phyloP scores from a whole-genome alignment of 2,329 filamentous ascomycete genomes.

The Xylaria multiplex region DNA sequence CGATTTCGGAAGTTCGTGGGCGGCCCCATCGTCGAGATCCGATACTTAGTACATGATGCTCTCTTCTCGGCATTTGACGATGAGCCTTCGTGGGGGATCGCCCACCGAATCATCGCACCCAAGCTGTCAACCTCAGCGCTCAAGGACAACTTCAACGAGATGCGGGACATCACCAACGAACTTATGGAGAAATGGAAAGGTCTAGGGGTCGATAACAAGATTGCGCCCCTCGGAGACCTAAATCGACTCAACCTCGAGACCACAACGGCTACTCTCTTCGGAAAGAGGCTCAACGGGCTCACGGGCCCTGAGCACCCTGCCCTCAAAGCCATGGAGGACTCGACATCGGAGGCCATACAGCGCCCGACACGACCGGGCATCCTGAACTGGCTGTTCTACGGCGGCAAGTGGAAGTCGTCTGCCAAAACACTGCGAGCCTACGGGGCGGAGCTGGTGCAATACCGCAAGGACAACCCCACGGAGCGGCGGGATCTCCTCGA shows the following conservation, averaged over 20 bases:
- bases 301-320: conserved; percentile 59
- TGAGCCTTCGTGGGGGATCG: conserved; percentile 61
- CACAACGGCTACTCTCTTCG: conserved; percentile 61
- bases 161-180: conserved; percentile 60
- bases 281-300: conserved; percentile 60
- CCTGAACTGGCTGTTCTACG: conserved; percentile 63
- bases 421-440: conserved; percentile 65
- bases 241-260: conserved; percentile 64
- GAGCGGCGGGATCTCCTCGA: conserved; percentile 70
- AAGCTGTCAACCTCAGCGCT: conserved; percentile 51
- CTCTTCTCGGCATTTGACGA: conserved; percentile 64
- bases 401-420: conserved; percentile 63
- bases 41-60: conserved; percentile 59
- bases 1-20: conserved; percentile 65
- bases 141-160: conserved; percentile 55
- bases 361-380: conserved; percentile 62
- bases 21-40: conserved; percentile 63
- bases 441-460: conserved; percentile 65
- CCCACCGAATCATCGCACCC: conserved; percentile 63
- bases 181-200: conserved; percentile 61
- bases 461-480: conserved; percentile 63
- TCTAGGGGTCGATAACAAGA: conserved; percentile 50
- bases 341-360: conserved; percentile 66
- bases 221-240: conserved; percentile 61
- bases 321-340: conserved; percentile 63